Base-by-base conservation (phyloP, 2,329 filamentous ascomycete genomes). In the Arthrocladium fulminans region DNA sequence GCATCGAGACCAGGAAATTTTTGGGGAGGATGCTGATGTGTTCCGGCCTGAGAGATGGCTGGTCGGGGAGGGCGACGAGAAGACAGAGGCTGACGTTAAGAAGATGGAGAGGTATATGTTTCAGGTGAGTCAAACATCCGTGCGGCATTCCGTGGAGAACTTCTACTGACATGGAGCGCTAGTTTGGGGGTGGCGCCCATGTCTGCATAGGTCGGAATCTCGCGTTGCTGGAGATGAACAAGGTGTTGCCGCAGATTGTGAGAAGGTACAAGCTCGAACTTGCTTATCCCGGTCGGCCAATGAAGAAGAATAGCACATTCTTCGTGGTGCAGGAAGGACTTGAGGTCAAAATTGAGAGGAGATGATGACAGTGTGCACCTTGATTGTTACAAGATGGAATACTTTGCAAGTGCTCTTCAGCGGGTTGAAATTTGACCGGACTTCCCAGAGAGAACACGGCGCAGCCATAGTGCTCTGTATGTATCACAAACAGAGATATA, bases 301-400 rank as follows among this genome's bases (percentile, higher is more conserved):
- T 79, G 54, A 70, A 68, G 51, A 73, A 74, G n/a, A 70, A 74
- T 47, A 71, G 75, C 17, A 77, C 74, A 2, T 80, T 79, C 61
- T 80, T 81, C 56, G 76, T 80, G 8, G 75, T 79, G 8, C 77
- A 80, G 60, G 67, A 72, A 43, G 76, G 77, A 0, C 57, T 80
- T 51, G 68, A 77, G 41, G 75, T 74, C 49, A 66, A 66, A 52
- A 63, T 45, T 50, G 40, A 62, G 57, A 64, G 51, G 49, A 23
- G 52, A 50, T 49, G 41, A 42, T 29, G 27, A 13, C 13, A 7
- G 27, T 29, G 13, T 29, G 27, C 27, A 29, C 27, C 7, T 32
- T 32, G 8, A 32, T 32, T 8, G 29, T n/a, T 32, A n/a, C n/a
- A n/a, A n/a, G n/a, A n/a, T n/a, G n/a, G n/a, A n/a, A n/a, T n/a